Conservation (phyloP, 1,139 yeast species). For the Meyerozyma smithsonii region DNA sequence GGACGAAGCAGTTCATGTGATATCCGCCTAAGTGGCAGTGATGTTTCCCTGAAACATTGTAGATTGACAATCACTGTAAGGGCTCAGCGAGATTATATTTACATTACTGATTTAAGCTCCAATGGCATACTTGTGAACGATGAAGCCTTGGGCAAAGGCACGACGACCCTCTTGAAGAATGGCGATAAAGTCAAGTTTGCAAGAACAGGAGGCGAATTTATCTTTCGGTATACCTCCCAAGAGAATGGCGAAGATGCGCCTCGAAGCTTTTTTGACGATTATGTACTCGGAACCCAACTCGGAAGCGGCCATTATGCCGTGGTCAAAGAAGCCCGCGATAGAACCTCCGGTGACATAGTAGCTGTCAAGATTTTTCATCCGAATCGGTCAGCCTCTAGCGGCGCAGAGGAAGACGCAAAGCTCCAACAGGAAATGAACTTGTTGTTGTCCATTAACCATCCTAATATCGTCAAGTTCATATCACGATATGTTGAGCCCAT, state of each 20-base stretch:
- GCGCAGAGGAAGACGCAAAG: conserved; percentile 42
- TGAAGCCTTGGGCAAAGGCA: conserved; percentile 44
- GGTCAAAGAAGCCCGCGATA: conserved; percentile 63
- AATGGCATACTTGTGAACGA: conserved; percentile 69
- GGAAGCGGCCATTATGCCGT: conserved; percentile 80
- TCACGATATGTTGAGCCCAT: conserved; percentile 69
- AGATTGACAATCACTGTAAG: conserved; percentile 40
- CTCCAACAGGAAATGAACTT: conserved; percentile 66
- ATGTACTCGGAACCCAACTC: conserved; percentile 54
- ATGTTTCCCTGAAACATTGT: conserved; percentile 67
- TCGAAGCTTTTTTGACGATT: conserved; percentile 53
- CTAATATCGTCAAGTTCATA: conserved; percentile 62
- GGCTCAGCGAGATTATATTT: conserved; percentile 37
- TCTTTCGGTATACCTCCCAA: conserved; percentile 46
- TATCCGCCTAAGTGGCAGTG: conserved; percentile 48
- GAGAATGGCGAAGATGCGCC: conserved; percentile 13
- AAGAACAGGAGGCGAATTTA: conserved; percentile 48
- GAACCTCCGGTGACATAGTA: conserved; percentile 52
- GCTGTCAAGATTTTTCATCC: conserved; percentile 81
- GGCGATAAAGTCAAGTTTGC: conserved; percentile 68
- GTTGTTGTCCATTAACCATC: conserved; percentile 61
- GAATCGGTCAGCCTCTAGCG: conserved; percentile 24
- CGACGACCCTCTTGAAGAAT: conserved; percentile 46
- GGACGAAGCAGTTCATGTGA: conserved; percentile 68
- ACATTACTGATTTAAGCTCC: conserved; percentile 55